Evolutionary conservation across 164 flowering plant genomes (phyloP), one percentile per base, ranked within the genome.

Genomic region (Cinnamomum chago): DNA sequence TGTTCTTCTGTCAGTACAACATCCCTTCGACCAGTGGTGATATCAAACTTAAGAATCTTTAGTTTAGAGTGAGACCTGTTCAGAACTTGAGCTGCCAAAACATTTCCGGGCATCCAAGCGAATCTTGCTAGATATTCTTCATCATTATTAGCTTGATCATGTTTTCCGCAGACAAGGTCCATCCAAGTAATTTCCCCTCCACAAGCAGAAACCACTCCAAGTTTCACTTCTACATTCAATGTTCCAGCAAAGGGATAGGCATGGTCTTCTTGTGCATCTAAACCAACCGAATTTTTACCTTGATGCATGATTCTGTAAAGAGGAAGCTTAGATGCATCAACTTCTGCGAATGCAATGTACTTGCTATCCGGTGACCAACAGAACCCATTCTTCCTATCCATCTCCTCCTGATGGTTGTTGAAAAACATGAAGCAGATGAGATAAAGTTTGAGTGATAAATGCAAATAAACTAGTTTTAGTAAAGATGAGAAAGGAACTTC

Each of bases 331-430:
- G 95, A 89, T 62, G 90, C 88, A 87, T 93, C 96, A 70, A 92
- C 98, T 84, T 87, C 72, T n/a, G 98, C 85, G 70, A 90, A 91
- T 71, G 99, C 99, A 68, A 95, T 88, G 71, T 76, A 90, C 83
- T 85, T 93, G 80, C 97, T 83, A 78, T 93, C 99, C n/a, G 86
- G 81, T 52, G 98, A 95, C 99, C 98, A 95, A 98, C 99, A 95
- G 80, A 87, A 93, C 50, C 99, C 99, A 79, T 84, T 85, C 77
- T 92, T 93, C 50, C 98, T 81, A 71, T 92, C 97, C 97, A 95
- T 95, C 79, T 95, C 98, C 84, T 93, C 99, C 98, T 92, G 82
- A 40, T 40, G 47, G 47, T 50, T 83, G 75, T 71, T 17, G 81
- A 51, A 1, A 82, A 80, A 77, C 12, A 62, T 14, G 40, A 65